phyloP scores from a whole-genome alignment of 2,329 filamentous ascomycete species.

The Colletotrichum sp. region DNA sequence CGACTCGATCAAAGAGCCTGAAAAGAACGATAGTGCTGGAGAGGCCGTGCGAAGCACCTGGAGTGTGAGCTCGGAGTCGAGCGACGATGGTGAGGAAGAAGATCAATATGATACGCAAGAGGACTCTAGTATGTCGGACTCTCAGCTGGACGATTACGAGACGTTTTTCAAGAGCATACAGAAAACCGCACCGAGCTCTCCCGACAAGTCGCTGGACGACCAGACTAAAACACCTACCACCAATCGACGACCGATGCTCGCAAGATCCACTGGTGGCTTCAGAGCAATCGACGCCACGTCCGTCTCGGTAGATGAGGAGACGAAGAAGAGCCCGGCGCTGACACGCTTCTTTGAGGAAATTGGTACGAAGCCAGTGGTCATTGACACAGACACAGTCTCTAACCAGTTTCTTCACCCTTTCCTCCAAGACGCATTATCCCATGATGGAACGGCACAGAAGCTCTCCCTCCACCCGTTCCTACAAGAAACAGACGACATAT shows the following conservation, averaged over 20 bases:
- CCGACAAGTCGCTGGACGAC: neutral
- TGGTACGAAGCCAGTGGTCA: neutral
- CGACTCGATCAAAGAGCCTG: neutral
- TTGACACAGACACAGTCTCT: neutral
- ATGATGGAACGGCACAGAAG: neutral
- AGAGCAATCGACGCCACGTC: neutral
- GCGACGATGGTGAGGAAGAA: neutral
- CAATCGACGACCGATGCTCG: neutral
- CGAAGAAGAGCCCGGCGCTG: neutral
- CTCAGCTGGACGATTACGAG: neutral
- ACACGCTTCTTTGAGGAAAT: neutral
- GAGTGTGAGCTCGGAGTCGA: neutral
- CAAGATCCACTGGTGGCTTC: neutral
- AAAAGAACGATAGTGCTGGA: neutral
- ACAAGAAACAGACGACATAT: neutral
- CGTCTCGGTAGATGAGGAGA: neutral
- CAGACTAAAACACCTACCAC: neutral
- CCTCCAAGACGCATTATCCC: neutral
- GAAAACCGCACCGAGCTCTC: neutral
- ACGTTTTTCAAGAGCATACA: neutral
- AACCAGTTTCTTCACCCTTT: neutral
- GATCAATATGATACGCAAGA: neutral
- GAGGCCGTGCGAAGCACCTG: too few relatives aligned
- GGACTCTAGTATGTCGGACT: neutral
- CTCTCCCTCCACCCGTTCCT: neutral